phyloP scores from a whole-genome alignment of 176 grass and related monocot genomes.

The Zea mays region Zm-B73-REFERENCE-NAM-5.0 NC_050103.1:3511001-3511500 shows the following conservation, averaged over 20 bases:
- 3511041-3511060: not conserved
- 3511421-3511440: not conserved
- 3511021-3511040: not conserved
- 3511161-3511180: slow-evolving; percentile 24
- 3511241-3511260: not conserved
- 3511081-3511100: not conserved
- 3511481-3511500: slow-evolving; percentile 45
- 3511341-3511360: slow-evolving; percentile 47
- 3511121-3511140: slow-evolving; percentile 45
- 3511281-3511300: slow-evolving; percentile 32
- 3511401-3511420: not conserved
- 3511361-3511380: slow-evolving; percentile 40
- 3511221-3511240: not conserved
- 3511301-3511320: slow-evolving; percentile 27
- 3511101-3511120: slow-evolving; percentile 28
- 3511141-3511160: slow-evolving; percentile 49
- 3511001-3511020: slow-evolving; percentile 15
- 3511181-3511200: slow-evolving; percentile 36
- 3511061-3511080: not conserved
- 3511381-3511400: not conserved
- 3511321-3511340: slow-evolving; percentile 23
- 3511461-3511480: slow-evolving; percentile 44
- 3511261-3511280: not conserved
- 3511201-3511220: not conserved
- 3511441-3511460: not conserved